Percentiles rank a stretch among this genome's conserved stretches.
These are phyloP conservation scores for Acrodontium crateriforme DNA, from an alignment of 2,329 filamentous ascomycete genomes.

Conservation along the genomic window DNA sequence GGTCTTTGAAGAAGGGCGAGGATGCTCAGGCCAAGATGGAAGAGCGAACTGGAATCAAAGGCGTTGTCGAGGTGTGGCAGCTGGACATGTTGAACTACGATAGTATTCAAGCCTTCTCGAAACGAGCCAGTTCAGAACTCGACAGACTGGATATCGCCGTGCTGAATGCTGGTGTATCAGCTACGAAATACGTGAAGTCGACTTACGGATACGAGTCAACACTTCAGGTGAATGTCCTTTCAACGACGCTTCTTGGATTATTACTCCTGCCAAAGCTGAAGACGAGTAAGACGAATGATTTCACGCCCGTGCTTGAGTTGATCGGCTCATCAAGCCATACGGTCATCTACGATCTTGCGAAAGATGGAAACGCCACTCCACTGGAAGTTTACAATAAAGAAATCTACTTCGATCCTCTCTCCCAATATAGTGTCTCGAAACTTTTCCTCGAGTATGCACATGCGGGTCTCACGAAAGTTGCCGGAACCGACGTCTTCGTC, in stretches of 20 bases:
- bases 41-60: background rate
- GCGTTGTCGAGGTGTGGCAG: slow-evolving; percentile 14
- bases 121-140: slow-evolving; percentile 9
- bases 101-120: slow-evolving; percentile 9
- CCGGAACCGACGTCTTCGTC: slow-evolving; percentile 3
- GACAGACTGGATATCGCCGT: slow-evolving; percentile 23
- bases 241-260: slow-evolving; percentile 39
- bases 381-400: too few relatives aligned
- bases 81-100: slow-evolving; percentile 15
- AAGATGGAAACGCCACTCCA: too few relatives aligned
- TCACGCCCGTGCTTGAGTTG: background rate
- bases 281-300: background rate
- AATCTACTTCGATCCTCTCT: background rate
- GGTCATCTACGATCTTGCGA: too few relatives aligned
- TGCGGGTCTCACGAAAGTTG: background rate
- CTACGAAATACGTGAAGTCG: slow-evolving; percentile 9
- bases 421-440: slow-evolving; percentile 8
- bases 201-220: slow-evolving; percentile 21
- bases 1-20: slow-evolving; percentile 24
- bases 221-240: slow-evolving; percentile 44
- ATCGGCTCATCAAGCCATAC: background rate
- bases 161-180: slow-evolving; percentile 26
- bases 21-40: slow-evolving; percentile 18
- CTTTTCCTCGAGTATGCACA: slow-evolving; percentile 8
- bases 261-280: slow-evolving; percentile 31